These are phyloP conservation scores for Syzygium oleosum DNA, from an alignment of 345 rosid species.

Conservation along the genomic window DNA sequence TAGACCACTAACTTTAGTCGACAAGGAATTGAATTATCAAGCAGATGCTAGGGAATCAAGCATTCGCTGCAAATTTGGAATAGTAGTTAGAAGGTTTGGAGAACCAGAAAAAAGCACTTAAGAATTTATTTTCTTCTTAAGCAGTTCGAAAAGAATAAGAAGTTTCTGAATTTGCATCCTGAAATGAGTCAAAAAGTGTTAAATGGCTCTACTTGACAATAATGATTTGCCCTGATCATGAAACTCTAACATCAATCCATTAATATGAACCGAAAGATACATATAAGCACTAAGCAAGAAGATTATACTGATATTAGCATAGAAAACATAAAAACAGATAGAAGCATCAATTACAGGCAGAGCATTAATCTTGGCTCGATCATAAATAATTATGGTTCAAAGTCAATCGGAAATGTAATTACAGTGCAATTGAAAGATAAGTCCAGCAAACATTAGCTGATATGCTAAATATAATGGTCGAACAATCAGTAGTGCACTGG, in stretches of 20 bases:
- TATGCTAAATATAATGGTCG: background rate
- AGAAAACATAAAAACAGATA: background rate
- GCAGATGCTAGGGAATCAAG: background rate
- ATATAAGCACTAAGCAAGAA: background rate
- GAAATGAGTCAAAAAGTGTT: background rate
- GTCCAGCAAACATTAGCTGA: background rate
- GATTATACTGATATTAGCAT: background rate
- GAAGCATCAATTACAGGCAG: background rate
- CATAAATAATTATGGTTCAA: background rate
- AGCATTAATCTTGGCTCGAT: background rate
- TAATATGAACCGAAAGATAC: background rate
- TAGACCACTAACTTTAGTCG: background rate
- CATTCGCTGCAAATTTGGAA: background rate
- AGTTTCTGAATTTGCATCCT: background rate
- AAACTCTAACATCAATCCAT: background rate
- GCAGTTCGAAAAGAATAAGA: background rate
- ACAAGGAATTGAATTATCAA: background rate
- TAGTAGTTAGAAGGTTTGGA: background rate
- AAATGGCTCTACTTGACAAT: background rate
- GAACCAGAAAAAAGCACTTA: background rate
- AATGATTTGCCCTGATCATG: background rate
- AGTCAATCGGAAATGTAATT: background rate
- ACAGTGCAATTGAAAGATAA: background rate
- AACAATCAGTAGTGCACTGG: background rate
- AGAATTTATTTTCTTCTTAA: background rate